A percentile compares a stretch with the other conserved stretches of the same genome.
Conservation (phyloP, 345 rosid species). For the Angophora floribunda region DNA sequence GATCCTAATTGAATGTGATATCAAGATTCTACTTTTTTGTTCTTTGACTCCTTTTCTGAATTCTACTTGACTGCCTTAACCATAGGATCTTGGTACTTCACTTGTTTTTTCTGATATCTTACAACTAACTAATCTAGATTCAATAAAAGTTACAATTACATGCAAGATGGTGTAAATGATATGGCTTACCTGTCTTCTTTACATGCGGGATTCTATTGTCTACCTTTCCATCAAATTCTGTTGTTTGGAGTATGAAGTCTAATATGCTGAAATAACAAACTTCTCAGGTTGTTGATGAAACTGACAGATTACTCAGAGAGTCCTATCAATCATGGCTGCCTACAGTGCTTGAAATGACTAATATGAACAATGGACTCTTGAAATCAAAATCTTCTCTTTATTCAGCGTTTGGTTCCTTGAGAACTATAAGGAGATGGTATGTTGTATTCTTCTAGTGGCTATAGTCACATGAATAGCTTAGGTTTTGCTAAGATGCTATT, state of each 20-base stretch:
- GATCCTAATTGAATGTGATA: neutral
- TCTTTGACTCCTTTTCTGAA: neutral
- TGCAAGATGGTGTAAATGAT: neutral
- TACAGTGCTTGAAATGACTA: constrained; percentile 63
- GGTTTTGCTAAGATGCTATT: neutral
- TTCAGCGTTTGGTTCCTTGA: constrained; percentile 49
- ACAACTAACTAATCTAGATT: neutral
- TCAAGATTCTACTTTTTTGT: neutral
- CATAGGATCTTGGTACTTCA: neutral
- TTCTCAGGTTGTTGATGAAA: constrained; percentile 92
- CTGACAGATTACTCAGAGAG: constrained; percentile 89
- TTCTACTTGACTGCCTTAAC: neutral
- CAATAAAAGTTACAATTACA: neutral
- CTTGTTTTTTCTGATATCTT: neutral
- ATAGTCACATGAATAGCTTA: neutral
- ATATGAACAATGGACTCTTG: constrained; percentile 18
- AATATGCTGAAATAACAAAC: constrained; percentile 5
- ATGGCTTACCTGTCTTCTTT: neutral
- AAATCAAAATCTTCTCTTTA: constrained; percentile 15
- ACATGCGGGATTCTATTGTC: neutral
- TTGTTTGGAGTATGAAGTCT: neutral
- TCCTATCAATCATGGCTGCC: constrained; percentile 97
- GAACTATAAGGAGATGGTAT: constrained; percentile 76
- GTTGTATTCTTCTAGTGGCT: constrained; percentile 4
- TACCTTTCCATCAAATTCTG: neutral